Evolutionary conservation across 108 stramenopile species (phyloP), one percentile per base, ranked within the genome.

Genomic region (Craspedostauros australis): DNA sequence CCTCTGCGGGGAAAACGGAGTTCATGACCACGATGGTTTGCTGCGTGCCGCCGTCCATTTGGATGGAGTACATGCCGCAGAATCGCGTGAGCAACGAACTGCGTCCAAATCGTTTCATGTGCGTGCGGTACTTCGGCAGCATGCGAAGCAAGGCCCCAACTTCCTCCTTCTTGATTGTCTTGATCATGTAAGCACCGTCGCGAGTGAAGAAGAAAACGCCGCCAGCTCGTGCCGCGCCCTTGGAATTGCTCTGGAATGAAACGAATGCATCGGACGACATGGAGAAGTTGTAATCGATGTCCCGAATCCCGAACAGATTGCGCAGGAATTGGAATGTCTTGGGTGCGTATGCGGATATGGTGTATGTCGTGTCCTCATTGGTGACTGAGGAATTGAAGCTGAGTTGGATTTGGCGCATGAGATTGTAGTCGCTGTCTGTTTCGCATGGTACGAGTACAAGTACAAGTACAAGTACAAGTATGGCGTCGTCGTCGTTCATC

Each of bases 171-270:
- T 89, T 88, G 36, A 93, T 75, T 18, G 88, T 86, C 61, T 93
- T 93, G 45, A 93, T 81, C 86, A 93, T 81, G 57, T 84, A 93
- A 24, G 76, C 84, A 29, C 88, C 88, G 68, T 93, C 92, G 6
- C 73, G 63, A 3, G 92, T 76, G 38, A 93, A 93, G 60, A 93
- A 89, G 57, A 93, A 93, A 41, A 81, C 39, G 7, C 76, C 76
- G 11, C 79, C 90, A 6, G 70, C 82, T 22, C 90, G 62, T 5
- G 82, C 82, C 9, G 86, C 90, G 6, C 90, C 90, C 57, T 88
- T 88, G 50, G 84, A 86, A 54, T 92, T 92, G 72, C 79, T 82
- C 43, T 86, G 84, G 46, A 92, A 92, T 16, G 90, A 92, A 28
- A 88, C 72, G 39, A 75, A 86, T 8, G 76, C 82, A 5, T 11